Evolutionary conservation across 176 grass and related monocot genomes (phyloP), one percentile per base, ranked within the genome.

Genomic region (Oryza officinalis): DNA sequence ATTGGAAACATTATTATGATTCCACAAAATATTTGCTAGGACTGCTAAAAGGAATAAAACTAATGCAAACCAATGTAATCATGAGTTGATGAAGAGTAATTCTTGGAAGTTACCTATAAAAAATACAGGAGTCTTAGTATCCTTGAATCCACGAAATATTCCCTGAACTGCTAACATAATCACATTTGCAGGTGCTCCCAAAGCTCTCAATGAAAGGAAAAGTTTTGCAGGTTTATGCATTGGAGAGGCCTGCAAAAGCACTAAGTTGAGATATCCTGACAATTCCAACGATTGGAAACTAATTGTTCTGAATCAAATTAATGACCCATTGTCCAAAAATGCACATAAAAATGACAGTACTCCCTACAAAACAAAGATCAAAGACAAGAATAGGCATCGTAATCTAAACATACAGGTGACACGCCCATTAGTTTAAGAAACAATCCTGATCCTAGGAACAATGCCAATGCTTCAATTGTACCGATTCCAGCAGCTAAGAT

Each of bases 101-200:
- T 77, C 64, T 85, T 52, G n/a, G 63, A 76, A 80, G 23, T 84
- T 91, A 98, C 96, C 96, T 76, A 88, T 90, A 63, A 86, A 94
- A 92, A 93, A 79, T 27, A 98, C 78, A 3, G 96, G 93, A 81
- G 93, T 98, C 82, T 92, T 87, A 26, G 96, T 98, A 80, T 98
- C 96, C 87, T 95, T 95, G 69, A 98, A 92, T 81, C 96, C 96
- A 81, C 96, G 88, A 69, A 95, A 98, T 64, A 95, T 85, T 63
- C 96, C 96, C 85, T 98, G 96, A 76, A 93, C 83, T 9, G 96
- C 96, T 44, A 98, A 84, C 84, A 88, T 91, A 75, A 98, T 35
- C 63, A 95, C 91, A 83, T 93, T 90, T 71, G 93, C 96, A 65
- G 93, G 96, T 71, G 96, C 93, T 86, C 96, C 96, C 35, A 98